These are phyloP conservation scores for Cadophora gregata DNA, from an alignment of 2,329 filamentous ascomycete species.

Conservation along the genomic window DNA sequence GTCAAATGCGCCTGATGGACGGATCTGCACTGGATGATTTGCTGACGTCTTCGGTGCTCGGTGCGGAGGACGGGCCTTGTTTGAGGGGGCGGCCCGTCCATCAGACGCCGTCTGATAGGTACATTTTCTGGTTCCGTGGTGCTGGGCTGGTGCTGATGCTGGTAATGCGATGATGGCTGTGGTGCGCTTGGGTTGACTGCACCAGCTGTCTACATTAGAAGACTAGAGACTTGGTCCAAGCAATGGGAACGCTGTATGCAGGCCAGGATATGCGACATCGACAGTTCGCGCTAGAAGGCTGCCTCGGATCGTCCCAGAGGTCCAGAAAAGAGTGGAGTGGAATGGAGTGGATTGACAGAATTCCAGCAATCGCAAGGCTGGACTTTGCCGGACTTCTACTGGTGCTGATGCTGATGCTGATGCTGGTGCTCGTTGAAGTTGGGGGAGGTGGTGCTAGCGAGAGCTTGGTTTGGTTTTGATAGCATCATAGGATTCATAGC, in stretches of 20 bases:
- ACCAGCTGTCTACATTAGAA: neutral
- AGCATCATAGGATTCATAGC: neutral
- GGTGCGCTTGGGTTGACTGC: neutral
- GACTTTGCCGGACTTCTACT: neutral
- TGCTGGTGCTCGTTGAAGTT: neutral
- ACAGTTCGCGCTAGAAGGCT: constrained; percentile 19
- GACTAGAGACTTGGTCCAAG: neutral
- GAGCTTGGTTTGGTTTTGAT: constrained; percentile 6
- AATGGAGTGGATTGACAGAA: constrained; percentile 1
- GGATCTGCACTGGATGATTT: constrained; percentile 7
- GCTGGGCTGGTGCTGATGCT: neutral
- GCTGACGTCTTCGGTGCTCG: constrained; percentile 1
- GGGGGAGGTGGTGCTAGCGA: constrained; percentile 2
- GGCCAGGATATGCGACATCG: neutral
- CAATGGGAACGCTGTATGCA: neutral
- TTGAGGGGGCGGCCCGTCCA: constrained; percentile 16
- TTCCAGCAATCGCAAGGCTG: constrained; percentile 4
- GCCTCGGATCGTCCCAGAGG: constrained; percentile 22
- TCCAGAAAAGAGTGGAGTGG: neutral
- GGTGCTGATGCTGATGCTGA: neutral
- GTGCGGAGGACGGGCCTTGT: constrained; percentile 10
- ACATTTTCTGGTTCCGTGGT: neutral
- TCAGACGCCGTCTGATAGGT: constrained; percentile 6
- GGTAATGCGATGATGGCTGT: neutral
- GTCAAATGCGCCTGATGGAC: neutral